Conservation (phyloP, 495 filamentous ascomycete genomes). For the Mytilinidion resinicola region DNA sequence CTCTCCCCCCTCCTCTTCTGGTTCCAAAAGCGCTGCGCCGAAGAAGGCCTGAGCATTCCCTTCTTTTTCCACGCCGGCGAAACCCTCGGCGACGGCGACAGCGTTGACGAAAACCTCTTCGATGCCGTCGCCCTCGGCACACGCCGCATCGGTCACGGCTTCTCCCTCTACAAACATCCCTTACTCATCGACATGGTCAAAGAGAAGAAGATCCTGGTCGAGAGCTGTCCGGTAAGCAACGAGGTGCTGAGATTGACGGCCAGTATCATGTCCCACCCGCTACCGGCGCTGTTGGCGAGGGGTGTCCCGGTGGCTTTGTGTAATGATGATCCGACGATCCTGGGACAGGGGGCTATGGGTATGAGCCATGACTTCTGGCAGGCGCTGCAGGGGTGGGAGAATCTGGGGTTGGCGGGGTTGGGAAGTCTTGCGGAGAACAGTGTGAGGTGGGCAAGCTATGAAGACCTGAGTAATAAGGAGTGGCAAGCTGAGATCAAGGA, state of each 20-base stretch:
- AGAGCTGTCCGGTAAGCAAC: constrained; percentile 82
- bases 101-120: constrained; percentile 77
- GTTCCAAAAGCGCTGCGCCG: constrained; percentile 79
- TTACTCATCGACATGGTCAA: constrained; percentile 80
- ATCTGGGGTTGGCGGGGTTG: constrained; percentile 72
- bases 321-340: constrained; percentile 81
- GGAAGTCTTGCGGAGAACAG: constrained; percentile 89
- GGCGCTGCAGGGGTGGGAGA: constrained; percentile 77
- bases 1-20: constrained; percentile 80
- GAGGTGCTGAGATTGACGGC: constrained; percentile 72
- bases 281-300: constrained; percentile 76
- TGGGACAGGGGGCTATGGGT: constrained; percentile 68
- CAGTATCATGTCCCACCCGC: constrained; percentile 69
- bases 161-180: constrained; percentile 85
- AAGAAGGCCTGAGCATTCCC: constrained; percentile 77
- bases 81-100: constrained; percentile 67
- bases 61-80: constrained; percentile 96
- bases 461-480: constrained; percentile 61
- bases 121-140: constrained; percentile 85
- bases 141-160: constrained; percentile 81
- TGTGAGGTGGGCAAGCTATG: constrained; percentile 81
- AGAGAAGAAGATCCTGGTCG: constrained; percentile 78
- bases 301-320: constrained; percentile 71
- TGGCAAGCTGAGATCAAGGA: constrained; percentile 67
- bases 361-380: constrained; percentile 92